Evolutionary conservation across 2,329 filamentous ascomycete species (phyloP).

Genomic region (Truncatella angustata): DNA sequence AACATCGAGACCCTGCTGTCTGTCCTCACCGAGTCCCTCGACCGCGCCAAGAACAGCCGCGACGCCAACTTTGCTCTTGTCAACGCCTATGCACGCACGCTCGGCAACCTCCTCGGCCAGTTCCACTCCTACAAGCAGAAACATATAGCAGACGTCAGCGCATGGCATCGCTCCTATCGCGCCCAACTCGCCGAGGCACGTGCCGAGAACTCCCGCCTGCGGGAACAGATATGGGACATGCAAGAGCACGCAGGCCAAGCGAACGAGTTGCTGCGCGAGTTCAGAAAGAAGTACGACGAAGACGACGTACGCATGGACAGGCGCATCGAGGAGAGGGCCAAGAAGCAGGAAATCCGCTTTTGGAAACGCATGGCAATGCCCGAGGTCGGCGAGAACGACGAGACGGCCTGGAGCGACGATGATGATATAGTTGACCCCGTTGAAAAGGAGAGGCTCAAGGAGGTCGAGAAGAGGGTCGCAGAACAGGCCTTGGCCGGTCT

Average conservation of each 20-base stretch:
- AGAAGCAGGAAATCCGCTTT: conserved; percentile 59
- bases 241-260: conserved; percentile 57
- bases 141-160: conserved; percentile 58
- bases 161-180: conserved; percentile 67
- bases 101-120: conserved; percentile 59
- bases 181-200: conserved; percentile 64
- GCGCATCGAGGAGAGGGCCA: conserved; percentile 49
- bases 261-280: conserved; percentile 56
- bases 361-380: conserved; percentile 68
- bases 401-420: conserved; percentile 60
- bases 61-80: conserved; percentile 35
- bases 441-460: conserved; percentile 55
- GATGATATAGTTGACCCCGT: conserved; percentile 61
- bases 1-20: conserved; percentile 63
- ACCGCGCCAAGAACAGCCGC: conserved; percentile 58
- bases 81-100: conserved; percentile 55
- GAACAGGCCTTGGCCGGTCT: conserved; percentile 35
- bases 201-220: conserved; percentile 60
- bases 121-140: conserved; percentile 66
- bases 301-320: conserved; percentile 53
- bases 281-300: conserved; percentile 56
- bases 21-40: conserved; percentile 59
- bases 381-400: conserved; percentile 56
- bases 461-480: conserved; percentile 46
- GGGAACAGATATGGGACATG: conserved; percentile 67